A percentile compares a stretch with the other conserved stretches of the same genome.
These are phyloP conservation scores for Umbelopsis vinacea DNA, from an alignment of 192 early-diverging fungal species.

Conservation along the genomic window DNA sequence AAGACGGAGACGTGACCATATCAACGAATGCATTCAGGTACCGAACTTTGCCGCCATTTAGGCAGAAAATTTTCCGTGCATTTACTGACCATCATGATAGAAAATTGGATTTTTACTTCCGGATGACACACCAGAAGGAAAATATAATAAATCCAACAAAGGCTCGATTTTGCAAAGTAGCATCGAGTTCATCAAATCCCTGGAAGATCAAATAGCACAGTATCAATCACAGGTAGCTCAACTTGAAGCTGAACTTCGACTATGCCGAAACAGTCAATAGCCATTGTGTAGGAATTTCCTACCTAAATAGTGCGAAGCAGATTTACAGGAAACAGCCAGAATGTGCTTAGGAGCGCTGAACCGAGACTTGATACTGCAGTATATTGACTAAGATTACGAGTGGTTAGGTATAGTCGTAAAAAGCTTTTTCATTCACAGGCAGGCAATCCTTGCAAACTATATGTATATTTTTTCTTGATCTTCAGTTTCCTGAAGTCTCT, in stretches of 20 bases:
- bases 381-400: no score
- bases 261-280: neutral
- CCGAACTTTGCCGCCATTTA: slow-evolving; percentile 79
- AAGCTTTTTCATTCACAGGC: no score
- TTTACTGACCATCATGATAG: neutral
- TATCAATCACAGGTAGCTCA: slow-evolving; percentile 27
- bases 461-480: no score
- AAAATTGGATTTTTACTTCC: slow-evolving; percentile 4
- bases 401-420: no score
- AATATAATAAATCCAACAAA: slow-evolving; percentile 91
- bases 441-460: no score
- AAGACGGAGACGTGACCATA: slow-evolving; percentile 92
- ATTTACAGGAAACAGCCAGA: no score
- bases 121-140: neutral
- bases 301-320: no score
- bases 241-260: slow-evolving; percentile 28
- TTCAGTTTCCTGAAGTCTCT: no score
- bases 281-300: no score
- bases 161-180: slow-evolving; percentile 89
- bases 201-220: slow-evolving; percentile 26
- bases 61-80: slow-evolving; percentile 54
- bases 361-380: no score
- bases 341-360: no score
- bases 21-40: slow-evolving; percentile 97
- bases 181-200: slow-evolving; percentile 80